Evolutionary conservation across 2,329 filamentous ascomycete species (phyloP), one percentile per base, ranked within the genome.

Genomic region (Rhynchosporium graminicola): DNA sequence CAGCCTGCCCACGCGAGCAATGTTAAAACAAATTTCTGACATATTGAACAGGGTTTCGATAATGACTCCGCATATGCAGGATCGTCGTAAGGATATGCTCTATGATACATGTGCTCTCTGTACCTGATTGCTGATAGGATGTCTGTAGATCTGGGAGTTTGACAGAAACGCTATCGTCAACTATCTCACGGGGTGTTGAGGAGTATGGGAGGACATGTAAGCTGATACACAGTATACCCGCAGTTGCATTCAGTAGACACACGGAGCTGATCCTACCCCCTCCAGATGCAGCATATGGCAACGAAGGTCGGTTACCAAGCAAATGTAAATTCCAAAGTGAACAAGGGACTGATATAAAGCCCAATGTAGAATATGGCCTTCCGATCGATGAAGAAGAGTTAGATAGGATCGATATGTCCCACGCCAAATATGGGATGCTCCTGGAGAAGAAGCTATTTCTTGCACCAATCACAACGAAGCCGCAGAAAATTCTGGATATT

Each of bases 351-450:
- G 33, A 55, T 50, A 26, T 28, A 5, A 38, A 10, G 26, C 38
- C 15, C 15, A 20, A 2, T 47, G 12, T 47, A 64, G 62, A 64
- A 31, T 64, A 67, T 46, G 63, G 61, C 26, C 31, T 79, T 15
- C 77, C 77, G 7, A 78, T 77, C 71, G 77, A 79, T 48, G 75
- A 77, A 50, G 65, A 66, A 6, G 77, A 78, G 61, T 69, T 78
- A 28, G 76, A 78, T 57, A 72, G 77, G 12, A 76, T 78, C n/a
- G 76, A 79, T 61, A 71, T 78, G 69, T 73, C 72, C 12, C 77
- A 79, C 63, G 69, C 70, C 9, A 76, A 77, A 60, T 76, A 76
- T 64, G 72, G 13, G 5, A 67, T 71, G 43, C 46, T 70, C 12
- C 43, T 71, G 5, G 66, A 68, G 2, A 65, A 68, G 28, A 68